Conservation (phyloP, 139 green algal species). For the Pleodorina starrii region DNA sequence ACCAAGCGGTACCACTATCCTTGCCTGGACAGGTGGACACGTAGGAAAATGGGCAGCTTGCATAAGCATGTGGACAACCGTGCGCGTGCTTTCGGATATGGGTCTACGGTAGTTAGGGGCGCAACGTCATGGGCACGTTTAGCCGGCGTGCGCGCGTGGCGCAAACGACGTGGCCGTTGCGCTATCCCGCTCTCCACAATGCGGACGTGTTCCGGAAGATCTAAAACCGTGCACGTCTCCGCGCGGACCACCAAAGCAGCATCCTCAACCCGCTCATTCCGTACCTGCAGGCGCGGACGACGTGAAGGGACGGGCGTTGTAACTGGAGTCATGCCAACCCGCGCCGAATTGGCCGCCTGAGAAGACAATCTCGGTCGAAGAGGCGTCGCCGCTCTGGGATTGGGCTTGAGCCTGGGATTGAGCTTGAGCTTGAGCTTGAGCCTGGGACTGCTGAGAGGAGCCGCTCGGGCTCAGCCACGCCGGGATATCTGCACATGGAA, state of each 20-base stretch:
- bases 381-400: background rate
- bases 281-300: background rate
- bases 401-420: background rate
- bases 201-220: too few species aligned
- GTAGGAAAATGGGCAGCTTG: too few species aligned
- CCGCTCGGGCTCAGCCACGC: background rate
- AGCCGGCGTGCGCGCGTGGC: too few species aligned
- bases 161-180: too few species aligned
- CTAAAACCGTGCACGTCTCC: too few species aligned
- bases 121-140: too few species aligned
- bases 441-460: background rate
- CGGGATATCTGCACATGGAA: background rate
- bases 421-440: background rate
- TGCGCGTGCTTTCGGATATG: too few species aligned
- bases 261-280: background rate
- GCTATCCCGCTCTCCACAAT: too few species aligned
- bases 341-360: background rate
- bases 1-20: background rate
- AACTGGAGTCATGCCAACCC: background rate
- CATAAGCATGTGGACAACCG: too few species aligned
- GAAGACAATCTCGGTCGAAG: background rate
- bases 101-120: too few species aligned
- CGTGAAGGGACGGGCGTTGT: background rate
- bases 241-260: background rate
- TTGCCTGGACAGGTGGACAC: background rate